Conservation (phyloP, 2,329 filamentous ascomycete genomes). For the Akanthomyces lecanii region DNA sequence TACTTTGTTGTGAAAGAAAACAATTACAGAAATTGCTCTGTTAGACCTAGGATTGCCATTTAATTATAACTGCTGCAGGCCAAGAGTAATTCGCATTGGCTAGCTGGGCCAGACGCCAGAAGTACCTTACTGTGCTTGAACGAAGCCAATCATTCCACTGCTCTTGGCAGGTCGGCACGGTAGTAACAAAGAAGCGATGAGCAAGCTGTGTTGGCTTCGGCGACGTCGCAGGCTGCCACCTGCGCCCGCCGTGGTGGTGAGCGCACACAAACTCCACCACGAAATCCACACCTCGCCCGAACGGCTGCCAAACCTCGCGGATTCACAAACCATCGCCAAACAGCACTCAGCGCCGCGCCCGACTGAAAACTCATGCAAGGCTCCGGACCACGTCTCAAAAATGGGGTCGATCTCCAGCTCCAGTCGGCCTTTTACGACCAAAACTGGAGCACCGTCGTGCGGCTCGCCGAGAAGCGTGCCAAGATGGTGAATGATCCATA, state of each 20-base stretch:
- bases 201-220: neutral
- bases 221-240: neutral
- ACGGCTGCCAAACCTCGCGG: constrained; percentile 6
- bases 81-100: too few species aligned
- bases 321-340: constrained; percentile 6
- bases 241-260: neutral
- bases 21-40: too few species aligned
- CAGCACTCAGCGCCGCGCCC: neutral
- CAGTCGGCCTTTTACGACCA: constrained; percentile 51
- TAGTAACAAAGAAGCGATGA: too few species aligned
- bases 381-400: constrained; percentile 39
- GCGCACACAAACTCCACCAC: constrained; percentile 8
- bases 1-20: too few species aligned
- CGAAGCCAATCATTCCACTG: too few species aligned
- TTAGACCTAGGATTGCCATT: too few species aligned
- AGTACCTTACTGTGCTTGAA: too few species aligned
- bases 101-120: too few species aligned
- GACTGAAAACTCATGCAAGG: constrained; percentile 28
- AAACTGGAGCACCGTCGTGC: constrained; percentile 49
- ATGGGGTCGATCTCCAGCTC: constrained; percentile 50
- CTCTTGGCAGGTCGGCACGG: too few species aligned
- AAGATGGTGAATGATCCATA: constrained; percentile 50
- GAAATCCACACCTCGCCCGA: constrained; percentile 11
- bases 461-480: constrained; percentile 49
- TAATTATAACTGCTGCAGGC: too few species aligned